Conservation (phyloP, 2,329 filamentous ascomycete genomes). For the Arthroderma uncinatum region DNA sequence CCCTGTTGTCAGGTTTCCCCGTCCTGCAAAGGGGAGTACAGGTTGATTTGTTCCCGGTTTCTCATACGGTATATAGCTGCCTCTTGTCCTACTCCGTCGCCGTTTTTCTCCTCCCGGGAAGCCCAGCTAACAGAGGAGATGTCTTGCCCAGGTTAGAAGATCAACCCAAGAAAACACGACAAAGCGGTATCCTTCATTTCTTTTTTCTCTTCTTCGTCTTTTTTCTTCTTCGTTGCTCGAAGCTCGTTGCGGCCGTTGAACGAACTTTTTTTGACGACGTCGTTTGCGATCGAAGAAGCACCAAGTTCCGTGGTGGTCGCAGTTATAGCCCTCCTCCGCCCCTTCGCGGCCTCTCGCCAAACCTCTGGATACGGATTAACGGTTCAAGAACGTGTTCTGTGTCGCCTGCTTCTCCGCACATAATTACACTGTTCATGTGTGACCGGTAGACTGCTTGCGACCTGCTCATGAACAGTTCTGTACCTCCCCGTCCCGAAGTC, state of each 20-base stretch:
- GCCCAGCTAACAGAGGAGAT: background rate
- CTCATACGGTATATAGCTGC: conserved; percentile 1
- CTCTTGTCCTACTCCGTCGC: background rate
- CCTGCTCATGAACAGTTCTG: background rate
- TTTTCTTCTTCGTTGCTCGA: too few species aligned
- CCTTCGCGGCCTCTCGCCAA: too few species aligned
- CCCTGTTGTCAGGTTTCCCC: background rate
- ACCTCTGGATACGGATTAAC: background rate
- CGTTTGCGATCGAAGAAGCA: background rate
- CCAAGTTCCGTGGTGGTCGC: background rate
- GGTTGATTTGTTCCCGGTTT: background rate
- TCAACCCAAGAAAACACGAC: background rate
- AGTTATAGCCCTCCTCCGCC: background rate
- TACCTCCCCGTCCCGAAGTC: background rate
- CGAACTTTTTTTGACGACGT: background rate
- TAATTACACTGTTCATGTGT: background rate
- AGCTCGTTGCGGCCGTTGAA: too few species aligned
- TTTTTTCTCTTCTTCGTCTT: background rate
- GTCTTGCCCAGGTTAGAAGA: background rate
- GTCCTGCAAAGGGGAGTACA: background rate
- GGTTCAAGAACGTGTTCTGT: background rate
- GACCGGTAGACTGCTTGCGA: background rate
- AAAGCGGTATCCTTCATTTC: background rate
- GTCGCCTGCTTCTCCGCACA: background rate
- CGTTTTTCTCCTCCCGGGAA: background rate